Base-by-base conservation (phyloP, 371 early-diverging fungal genomes). In the Vairimorpha necatrix region DNA sequence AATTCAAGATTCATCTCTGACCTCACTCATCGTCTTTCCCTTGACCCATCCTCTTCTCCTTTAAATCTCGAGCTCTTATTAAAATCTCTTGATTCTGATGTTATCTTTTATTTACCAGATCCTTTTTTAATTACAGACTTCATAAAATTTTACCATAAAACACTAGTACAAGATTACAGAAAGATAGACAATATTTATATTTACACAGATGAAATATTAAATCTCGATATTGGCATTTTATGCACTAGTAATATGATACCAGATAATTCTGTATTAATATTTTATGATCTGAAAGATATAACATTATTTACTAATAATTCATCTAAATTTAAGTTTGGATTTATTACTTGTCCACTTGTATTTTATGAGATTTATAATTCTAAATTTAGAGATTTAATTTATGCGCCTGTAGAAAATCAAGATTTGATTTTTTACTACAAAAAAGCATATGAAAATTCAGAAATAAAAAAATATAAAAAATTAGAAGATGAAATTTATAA, bases 281-380 rank as follows among this genome's bases (percentile, higher is more conserved):
- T 50, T 50, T 14, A 50, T 50, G 50, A 50, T 50, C 50, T 50
- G 22, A 50, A 50, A 50, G 22, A n/a, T 50, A 50, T 50, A 13
- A 3, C 13, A 4, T n/a, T n/a, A n/a, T 50, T 50, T 50, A 50
- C 4, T 50, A 22, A 50, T 11, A n/a, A n/a, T 6, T 11, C 4
- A 11, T 3, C 14, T 14, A 4, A 11, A 11, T n/a, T 6, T 11
- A 50, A n/a, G 4, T 11, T 50, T 50, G 50, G 50, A 22, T 50
- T 50, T 50, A 50, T 22, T 11, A 50, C 50, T n/a, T 50, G 20
- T n/a, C 50, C 50, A n/a, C 22, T 50, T n/a, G 14, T 50, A 6
- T 50, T 50, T 50, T 50, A 50, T 50, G 50, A 50, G 14, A 14
- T 50, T 50, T 50, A 50, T 50, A 50, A 14, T 50, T 50, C 50